Evolutionary conservation across 1,284 basidiomycete species (phyloP).

Genomic region (Gomphus sp.): DNA sequence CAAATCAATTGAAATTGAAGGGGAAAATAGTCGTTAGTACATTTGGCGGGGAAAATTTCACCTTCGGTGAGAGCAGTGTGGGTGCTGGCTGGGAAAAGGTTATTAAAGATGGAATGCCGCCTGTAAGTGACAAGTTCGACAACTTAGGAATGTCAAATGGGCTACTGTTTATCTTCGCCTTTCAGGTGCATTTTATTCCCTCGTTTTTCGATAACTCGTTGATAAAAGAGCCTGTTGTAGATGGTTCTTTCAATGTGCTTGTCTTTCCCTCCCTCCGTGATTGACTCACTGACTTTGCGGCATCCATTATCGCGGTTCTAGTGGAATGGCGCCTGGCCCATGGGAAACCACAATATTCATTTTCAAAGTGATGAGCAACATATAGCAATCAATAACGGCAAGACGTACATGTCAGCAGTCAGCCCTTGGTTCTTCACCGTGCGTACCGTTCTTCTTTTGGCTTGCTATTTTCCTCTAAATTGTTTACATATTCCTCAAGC

Average conservation of each 20-base stretch:
- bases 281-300: conserved; percentile 25
- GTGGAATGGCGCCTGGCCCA: conserved; percentile 36
- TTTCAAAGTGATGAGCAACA: conserved; percentile 21
- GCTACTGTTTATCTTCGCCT: not conserved
- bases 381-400: conserved; percentile 11
- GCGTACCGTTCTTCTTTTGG: conserved; percentile 12
- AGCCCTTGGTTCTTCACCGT: conserved; percentile 34
- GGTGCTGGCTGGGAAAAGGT: conserved; percentile 44
- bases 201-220: conserved; percentile 54
- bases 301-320: conserved; percentile 21
- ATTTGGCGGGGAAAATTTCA: conserved; percentile 71
- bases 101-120: not conserved
- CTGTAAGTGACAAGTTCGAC: not conserved
- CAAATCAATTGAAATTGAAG: conserved; percentile 55
- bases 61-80: conserved; percentile 50
- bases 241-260: conserved; percentile 54
- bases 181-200: conserved; percentile 41
- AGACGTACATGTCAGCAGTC: conserved; percentile 31
- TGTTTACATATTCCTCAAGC: conserved; percentile 21
- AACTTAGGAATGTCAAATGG: not conserved
- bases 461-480: not conserved
- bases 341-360: conserved; percentile 18
- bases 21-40: conserved; percentile 62
- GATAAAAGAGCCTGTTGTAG: conserved; percentile 35
- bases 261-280: conserved; percentile 13